A percentile compares a stretch with the other conserved stretches of the same genome.
These are phyloP conservation scores for Cordyceps tenuipes DNA, from an alignment of 2,329 filamentous ascomycete species.

Conservation along the genomic window DNA sequence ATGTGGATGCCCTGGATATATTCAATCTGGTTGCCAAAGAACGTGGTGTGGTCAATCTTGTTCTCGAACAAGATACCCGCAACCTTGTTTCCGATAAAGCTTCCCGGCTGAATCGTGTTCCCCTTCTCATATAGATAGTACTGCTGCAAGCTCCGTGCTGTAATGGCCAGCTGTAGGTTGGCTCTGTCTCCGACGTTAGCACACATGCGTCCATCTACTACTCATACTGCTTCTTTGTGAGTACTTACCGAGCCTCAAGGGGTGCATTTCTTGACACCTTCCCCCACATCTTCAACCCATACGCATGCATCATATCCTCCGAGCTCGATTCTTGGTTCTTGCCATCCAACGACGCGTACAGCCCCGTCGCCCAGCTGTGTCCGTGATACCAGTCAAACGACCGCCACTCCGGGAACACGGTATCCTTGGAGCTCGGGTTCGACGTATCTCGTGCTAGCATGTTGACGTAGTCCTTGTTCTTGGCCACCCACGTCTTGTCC, in stretches of 20 bases:
- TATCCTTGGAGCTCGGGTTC: constrained; percentile 64
- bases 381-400: constrained; percentile 92
- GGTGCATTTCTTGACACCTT: constrained; percentile 63
- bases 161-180: constrained; percentile 75
- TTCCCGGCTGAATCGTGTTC: constrained; percentile 76
- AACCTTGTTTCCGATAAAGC: constrained; percentile 74
- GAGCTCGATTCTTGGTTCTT: constrained; percentile 84
- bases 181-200: constrained; percentile 36
- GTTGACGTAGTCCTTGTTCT: constrained; percentile 75
- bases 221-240: no score
- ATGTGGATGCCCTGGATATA: constrained; percentile 65
- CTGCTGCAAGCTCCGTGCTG: constrained; percentile 61
- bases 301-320: constrained; percentile 81
- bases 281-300: constrained; percentile 93
- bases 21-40: constrained; percentile 58
- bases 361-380: constrained; percentile 84
- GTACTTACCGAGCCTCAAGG: constrained; percentile 61
- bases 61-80: constrained; percentile 78
- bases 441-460: constrained; percentile 73
- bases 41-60: constrained; percentile 88
- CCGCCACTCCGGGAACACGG: constrained; percentile 72
- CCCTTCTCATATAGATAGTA: constrained; percentile 80
- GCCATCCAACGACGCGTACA: constrained; percentile 63
- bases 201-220: background rate
- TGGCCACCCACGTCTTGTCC: constrained; percentile 63